phyloP scores from a whole-genome alignment of 75 land plant genomes.

The Cryptomeria japonica region DNA sequence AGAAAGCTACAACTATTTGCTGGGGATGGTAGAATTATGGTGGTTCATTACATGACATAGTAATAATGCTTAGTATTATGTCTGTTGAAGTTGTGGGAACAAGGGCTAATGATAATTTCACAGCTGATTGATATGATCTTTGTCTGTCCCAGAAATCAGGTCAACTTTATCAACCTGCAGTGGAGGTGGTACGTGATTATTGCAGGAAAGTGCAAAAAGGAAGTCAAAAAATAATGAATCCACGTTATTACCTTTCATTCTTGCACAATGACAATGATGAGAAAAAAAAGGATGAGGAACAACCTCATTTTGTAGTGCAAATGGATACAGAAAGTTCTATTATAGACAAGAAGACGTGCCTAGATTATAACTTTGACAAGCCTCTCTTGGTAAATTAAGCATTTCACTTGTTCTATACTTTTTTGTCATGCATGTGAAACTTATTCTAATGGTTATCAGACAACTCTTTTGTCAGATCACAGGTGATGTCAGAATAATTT shows the following conservation, averaged over 20 bases:
- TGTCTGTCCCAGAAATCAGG: constrained; percentile 35
- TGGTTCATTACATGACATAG: neutral
- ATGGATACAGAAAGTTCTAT: constrained; percentile 64
- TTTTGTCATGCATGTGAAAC: neutral
- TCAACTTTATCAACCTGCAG: constrained; percentile 44
- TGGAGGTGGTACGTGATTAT: constrained; percentile 42
- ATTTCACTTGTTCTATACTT: neutral
- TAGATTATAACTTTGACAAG: constrained; percentile 59
- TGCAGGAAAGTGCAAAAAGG: constrained; percentile 53
- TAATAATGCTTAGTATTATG: neutral
- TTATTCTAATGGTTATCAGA: neutral
- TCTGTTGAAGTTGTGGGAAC: neutral
- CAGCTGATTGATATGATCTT: constrained; percentile 3
- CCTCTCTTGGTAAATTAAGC: constrained; percentile 43
- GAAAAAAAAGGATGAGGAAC: constrained; percentile 19
- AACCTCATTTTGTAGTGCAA: constrained; percentile 52
- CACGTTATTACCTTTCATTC: constrained; percentile 48
- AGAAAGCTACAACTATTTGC: neutral
- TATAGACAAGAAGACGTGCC: constrained; percentile 51
- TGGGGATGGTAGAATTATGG: neutral
- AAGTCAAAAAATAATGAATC: constrained; percentile 38
- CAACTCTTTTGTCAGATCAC: constrained; percentile 14
- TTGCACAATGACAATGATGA: constrained; percentile 34
- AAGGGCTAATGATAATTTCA: neutral
- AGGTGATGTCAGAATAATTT: constrained; percentile 31